A percentile compares a stretch with the other conserved stretches of the same genome.
phyloP scores from a whole-genome alignment of 192 early-diverging fungal species.

The Funneliformis mosseae region DNA sequence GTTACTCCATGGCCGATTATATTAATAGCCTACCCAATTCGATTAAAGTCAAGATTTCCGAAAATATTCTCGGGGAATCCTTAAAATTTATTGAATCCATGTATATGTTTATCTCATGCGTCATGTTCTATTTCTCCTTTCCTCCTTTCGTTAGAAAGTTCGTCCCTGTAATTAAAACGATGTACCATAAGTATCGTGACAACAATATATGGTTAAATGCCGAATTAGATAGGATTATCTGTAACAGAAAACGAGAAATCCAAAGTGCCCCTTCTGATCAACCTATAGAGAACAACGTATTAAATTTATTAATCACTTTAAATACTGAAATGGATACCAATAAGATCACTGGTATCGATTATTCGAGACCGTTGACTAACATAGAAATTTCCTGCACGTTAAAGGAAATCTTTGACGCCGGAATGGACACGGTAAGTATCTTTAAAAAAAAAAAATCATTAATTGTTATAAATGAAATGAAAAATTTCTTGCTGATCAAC shows the following conservation, averaged over 20 bases:
- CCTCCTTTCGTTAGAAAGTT: not conserved
- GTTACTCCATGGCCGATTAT: not conserved
- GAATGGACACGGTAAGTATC: slow-evolving; percentile 24
- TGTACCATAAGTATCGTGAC: not conserved
- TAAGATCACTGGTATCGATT: not conserved
- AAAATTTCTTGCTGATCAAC: not conserved
- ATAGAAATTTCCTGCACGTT: not conserved
- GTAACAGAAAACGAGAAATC: not conserved
- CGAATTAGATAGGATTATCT: not conserved
- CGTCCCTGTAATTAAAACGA: not conserved
- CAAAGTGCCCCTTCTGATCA: not conserved
- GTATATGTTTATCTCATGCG: not conserved
- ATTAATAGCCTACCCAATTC: not conserved
- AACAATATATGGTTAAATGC: not conserved
- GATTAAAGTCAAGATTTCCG: not conserved
- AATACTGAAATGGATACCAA: not conserved
- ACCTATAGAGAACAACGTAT: not conserved
- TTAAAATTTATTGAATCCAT: not conserved
- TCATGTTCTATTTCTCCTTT: not conserved
- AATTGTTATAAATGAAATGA: not conserved
- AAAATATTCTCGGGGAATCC: not conserved
- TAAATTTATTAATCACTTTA: not conserved
- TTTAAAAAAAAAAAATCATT: too few relatives aligned
- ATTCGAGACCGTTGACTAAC: not conserved
- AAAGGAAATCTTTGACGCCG: slow-evolving; percentile 9